phyloP scores from a whole-genome alignment of 495 filamentous ascomycete species.

The Sporormia fimetaria region DNA sequence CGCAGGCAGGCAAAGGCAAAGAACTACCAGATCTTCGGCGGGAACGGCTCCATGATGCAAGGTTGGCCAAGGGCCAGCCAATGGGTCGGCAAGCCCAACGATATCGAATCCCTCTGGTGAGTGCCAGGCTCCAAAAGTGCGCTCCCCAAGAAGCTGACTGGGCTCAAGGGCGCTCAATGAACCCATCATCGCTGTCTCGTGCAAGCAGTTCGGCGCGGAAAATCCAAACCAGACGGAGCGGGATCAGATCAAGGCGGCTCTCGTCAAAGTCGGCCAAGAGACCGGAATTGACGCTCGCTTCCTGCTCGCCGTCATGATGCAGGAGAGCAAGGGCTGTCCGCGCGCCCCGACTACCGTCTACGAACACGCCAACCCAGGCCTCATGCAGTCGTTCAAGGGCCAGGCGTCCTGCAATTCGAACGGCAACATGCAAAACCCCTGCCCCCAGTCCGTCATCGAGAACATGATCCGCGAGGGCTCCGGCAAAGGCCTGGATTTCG shows the following conservation, averaged over 20 bases:
- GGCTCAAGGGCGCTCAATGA: slow-evolving; percentile 30
- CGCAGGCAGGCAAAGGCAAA: neutral
- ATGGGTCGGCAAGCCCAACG: slow-evolving; percentile 20
- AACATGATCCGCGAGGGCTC: slow-evolving; percentile 43
- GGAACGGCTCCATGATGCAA: slow-evolving; percentile 15
- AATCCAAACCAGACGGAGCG: slow-evolving; percentile 63
- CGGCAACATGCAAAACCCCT: slow-evolving; percentile 34
- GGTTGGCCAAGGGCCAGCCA: slow-evolving; percentile 28
- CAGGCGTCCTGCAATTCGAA: slow-evolving; percentile 37
- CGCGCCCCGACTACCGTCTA: slow-evolving; percentile 34
- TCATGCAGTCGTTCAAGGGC: slow-evolving; percentile 41
- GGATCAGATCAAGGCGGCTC: slow-evolving; percentile 75
- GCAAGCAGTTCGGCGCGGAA: slow-evolving; percentile 32
- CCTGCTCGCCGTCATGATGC: slow-evolving; percentile 42
- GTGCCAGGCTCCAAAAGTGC: slow-evolving; percentile 1
- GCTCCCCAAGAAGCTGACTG: neutral
- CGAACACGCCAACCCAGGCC: slow-evolving; percentile 34
- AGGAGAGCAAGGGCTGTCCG: slow-evolving; percentile 49
- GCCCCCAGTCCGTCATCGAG: slow-evolving; percentile 35
- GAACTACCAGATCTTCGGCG: slow-evolving; percentile 19
- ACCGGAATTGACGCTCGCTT: slow-evolving; percentile 37
- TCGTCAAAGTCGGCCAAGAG: slow-evolving; percentile 35
- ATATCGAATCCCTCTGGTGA: slow-evolving; percentile 24
- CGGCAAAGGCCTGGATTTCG: slow-evolving; percentile 36
- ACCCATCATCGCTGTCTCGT: slow-evolving; percentile 35